These are phyloP conservation scores for Termitomyces titanicus DNA, from an alignment of 768 basidiomycete genomes.

Conservation along the genomic window DNA sequence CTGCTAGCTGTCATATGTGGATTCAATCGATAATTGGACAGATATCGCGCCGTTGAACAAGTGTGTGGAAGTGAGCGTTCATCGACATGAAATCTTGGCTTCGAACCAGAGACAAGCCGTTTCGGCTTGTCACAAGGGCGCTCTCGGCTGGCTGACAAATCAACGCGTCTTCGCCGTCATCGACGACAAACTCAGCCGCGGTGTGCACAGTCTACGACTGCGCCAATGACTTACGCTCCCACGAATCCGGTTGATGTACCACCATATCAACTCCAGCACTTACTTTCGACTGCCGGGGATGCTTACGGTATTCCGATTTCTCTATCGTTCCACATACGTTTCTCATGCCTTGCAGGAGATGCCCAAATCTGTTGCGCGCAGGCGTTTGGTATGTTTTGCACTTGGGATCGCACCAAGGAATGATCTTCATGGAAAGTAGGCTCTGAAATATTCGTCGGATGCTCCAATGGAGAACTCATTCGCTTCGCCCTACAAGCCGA, in stretches of 20 bases:
- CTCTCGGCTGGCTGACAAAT: conserved; percentile 17
- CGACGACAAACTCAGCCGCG: neutral
- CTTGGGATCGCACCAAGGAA: neutral
- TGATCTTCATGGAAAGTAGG: conserved; percentile 35
- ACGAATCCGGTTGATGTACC: conserved; percentile 48
- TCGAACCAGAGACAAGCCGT: conserved; percentile 3
- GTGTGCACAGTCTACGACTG: neutral
- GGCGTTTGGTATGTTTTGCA: conserved; percentile 44
- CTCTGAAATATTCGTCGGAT: conserved; percentile 84
- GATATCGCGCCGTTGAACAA: neutral
- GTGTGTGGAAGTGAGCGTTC: neutral
- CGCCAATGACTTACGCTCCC: conserved; percentile 35
- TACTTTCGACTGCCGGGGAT: conserved; percentile 33
- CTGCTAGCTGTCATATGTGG: conserved; percentile 30
- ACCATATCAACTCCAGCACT: conserved; percentile 54
- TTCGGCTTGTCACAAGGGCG: conserved; percentile 7
- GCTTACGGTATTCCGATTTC: conserved; percentile 8
- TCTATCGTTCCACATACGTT: neutral
- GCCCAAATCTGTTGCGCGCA: conserved; percentile 47
- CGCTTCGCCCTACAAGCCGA: conserved; percentile 72
- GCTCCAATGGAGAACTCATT: conserved; percentile 79
- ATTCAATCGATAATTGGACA: neutral
- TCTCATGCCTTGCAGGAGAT: conserved; percentile 11
- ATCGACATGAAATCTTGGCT: neutral
- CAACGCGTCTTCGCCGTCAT: conserved; percentile 5